A percentile compares a stretch with the other conserved stretches of the same genome.
phyloP scores from a whole-genome alignment of 2,329 filamentous ascomycete genomes.

The Trichoderma lentiforme region DNA sequence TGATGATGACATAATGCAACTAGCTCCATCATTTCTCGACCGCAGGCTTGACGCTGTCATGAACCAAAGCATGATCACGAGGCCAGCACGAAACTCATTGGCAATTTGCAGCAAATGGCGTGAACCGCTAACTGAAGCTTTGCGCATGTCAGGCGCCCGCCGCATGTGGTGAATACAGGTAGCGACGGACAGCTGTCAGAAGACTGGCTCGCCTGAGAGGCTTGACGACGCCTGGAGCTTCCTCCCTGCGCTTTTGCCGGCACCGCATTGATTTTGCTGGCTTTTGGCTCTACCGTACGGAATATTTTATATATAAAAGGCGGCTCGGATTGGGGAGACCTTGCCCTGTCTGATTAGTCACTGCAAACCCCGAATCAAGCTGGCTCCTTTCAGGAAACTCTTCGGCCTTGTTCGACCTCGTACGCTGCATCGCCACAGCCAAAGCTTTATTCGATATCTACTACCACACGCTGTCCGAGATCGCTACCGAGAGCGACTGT shows the following conservation, averaged over 20 bases:
- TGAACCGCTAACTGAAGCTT: conserved; percentile 3
- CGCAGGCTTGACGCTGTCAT: conserved; percentile 10
- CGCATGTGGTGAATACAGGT: conserved; percentile 16
- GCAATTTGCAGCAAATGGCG: conserved; percentile 1
- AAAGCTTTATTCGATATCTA: conserved; percentile 60
- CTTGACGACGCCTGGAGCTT: background rate
- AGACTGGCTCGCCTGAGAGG: conserved; percentile 29
- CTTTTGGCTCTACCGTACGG: background rate
- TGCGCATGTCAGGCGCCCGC: conserved; percentile 21
- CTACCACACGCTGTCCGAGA: conserved; percentile 62
- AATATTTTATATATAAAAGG: conserved; percentile 1
- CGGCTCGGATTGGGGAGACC: background rate
- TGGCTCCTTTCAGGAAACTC: conserved; percentile 43
- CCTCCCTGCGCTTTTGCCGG: background rate
- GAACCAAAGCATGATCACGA: conserved; percentile 15
- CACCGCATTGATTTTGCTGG: background rate
- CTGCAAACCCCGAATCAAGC: conserved; percentile 22
- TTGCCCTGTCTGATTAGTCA: conserved; percentile 12
- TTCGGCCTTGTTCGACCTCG: conserved; percentile 34
- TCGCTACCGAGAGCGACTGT: conserved; percentile 62
- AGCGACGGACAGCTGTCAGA: conserved; percentile 26
- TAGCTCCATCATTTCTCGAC: background rate
- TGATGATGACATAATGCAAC: conserved; percentile 18
- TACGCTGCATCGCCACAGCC: conserved; percentile 40
- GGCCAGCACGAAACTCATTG: background rate